Evolutionary conservation across 306 rosid genomes (phyloP).

Genomic region (Inga oerstediana): DNA sequence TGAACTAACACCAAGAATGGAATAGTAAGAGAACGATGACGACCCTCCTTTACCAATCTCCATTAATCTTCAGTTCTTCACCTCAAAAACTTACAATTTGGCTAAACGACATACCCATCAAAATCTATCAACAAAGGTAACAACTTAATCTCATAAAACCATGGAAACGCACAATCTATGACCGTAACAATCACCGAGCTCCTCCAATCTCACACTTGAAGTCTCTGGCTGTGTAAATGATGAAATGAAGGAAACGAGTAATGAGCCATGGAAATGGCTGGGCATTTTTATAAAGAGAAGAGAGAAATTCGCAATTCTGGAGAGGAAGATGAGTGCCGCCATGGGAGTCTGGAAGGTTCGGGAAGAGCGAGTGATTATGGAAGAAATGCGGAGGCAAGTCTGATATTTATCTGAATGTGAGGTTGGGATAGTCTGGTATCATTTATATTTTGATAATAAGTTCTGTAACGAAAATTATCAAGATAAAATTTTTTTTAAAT

Average conservation of each 20-base stretch:
- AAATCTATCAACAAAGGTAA: neutral
- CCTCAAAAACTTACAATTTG: neutral
- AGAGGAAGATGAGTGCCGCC: neutral
- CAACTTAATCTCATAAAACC: neutral
- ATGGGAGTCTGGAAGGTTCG: constrained; percentile 46
- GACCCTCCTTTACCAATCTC: constrained; percentile 13
- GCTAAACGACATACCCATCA: neutral
- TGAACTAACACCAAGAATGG: constrained; percentile 63
- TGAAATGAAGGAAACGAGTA: neutral
- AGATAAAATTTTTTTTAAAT: too few relatives aligned
- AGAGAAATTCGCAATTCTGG: neutral
- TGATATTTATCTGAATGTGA: neutral
- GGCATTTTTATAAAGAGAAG: neutral
- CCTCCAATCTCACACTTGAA: constrained; percentile 13
- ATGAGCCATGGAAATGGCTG: neutral
- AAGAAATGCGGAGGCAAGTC: neutral
- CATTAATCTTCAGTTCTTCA: constrained; percentile 34
- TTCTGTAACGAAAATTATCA: too few relatives aligned
- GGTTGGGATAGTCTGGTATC: neutral
- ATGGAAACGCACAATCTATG: neutral
- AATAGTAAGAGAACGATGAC: constrained; percentile 47
- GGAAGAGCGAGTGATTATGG: constrained; percentile 14
- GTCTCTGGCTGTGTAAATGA: neutral
- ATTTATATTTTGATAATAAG: too few relatives aligned
- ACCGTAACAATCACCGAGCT: neutral